Evolutionary conservation across 1,284 basidiomycete species (phyloP).

Genomic region (Neolentinus lepideus): DNA sequence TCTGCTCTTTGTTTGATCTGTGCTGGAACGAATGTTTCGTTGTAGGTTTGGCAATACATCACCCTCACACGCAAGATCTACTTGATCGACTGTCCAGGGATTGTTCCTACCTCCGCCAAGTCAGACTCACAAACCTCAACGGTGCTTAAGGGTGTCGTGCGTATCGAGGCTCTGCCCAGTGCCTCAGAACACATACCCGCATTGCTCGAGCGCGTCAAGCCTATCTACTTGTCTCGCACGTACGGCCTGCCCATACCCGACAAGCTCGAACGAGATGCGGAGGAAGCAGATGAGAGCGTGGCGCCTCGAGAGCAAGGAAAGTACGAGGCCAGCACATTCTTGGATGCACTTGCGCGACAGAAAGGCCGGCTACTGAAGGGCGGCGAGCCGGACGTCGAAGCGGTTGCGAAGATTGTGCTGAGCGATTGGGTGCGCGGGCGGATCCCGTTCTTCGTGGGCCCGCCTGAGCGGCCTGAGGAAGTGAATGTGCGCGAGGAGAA

Average conservation of each 20-base stretch:
- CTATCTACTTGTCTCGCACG: constrained; percentile 88
- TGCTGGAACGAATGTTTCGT: too few relatives aligned
- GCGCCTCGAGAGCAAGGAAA: constrained; percentile 8
- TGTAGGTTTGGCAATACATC: constrained; percentile 98
- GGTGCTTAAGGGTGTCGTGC: constrained; percentile 95
- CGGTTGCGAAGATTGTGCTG: constrained; percentile 91
- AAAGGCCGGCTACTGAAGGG: constrained; percentile 91
- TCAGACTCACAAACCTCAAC: constrained; percentile 85
- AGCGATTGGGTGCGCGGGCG: constrained; percentile 98
- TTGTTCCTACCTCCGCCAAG: constrained; percentile 89
- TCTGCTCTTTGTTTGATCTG: too few relatives aligned
- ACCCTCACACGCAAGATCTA: constrained; percentile 94
- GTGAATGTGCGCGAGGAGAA: constrained; percentile 60
- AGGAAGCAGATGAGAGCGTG: background rate
- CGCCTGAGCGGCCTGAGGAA: constrained; percentile 67
- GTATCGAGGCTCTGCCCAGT: constrained; percentile 91
- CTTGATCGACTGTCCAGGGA: constrained; percentile 98
- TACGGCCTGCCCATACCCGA: constrained; percentile 74
- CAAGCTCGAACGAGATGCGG: constrained; percentile 34
- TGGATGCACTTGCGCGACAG: constrained; percentile 84
- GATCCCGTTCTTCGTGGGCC: constrained; percentile 83
- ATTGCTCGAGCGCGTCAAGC: constrained; percentile 86
- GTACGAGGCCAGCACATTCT: constrained; percentile 77
- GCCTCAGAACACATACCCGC: constrained; percentile 93
- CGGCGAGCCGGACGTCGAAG: constrained; percentile 91